Conservation (phyloP, 2,329 filamentous ascomycete genomes). For the Chrysosporium queenslandicum region DNA sequence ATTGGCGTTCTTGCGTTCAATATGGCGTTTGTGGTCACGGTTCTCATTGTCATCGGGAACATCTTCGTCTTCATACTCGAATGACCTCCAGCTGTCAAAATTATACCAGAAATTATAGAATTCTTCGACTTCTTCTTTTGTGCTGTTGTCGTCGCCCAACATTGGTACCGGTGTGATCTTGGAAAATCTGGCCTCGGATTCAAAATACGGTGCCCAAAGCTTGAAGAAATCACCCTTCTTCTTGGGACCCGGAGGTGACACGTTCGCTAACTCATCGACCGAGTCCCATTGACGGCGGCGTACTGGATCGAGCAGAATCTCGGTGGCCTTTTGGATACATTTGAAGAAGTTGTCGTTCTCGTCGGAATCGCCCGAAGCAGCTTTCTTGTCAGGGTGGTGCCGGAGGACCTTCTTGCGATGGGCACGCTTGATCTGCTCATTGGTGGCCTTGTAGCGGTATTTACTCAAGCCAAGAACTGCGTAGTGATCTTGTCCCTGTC, state of each 20-base stretch:
- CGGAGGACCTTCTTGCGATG: conserved; percentile 99
- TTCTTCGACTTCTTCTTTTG: conserved; percentile 77
- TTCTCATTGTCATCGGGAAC: conserved; percentile 98
- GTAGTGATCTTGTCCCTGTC: conserved; percentile 88
- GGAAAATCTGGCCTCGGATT: conserved; percentile 85
- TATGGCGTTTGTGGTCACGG: conserved; percentile 96
- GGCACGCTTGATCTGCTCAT: conserved; percentile 97
- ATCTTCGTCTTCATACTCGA: conserved; percentile 98
- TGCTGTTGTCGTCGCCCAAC: conserved; percentile 73
- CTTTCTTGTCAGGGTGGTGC: conserved; percentile 98
- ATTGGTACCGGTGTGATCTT: conserved; percentile 78
- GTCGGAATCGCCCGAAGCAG: conserved; percentile 72
- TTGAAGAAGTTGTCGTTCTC: conserved; percentile 98
- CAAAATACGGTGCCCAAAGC: conserved; percentile 83
- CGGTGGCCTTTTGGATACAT: conserved; percentile 97
- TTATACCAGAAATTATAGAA: conserved; percentile 99
- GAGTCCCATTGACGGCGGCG: conserved; percentile 94
- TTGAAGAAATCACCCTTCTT: conserved; percentile 90
- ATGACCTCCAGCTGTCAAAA: conserved; percentile 95
- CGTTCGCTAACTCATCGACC: conserved; percentile 85
- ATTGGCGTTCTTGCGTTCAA: conserved; percentile 97
- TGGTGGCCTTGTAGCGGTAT: conserved; percentile 84
- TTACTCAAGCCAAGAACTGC: conserved; percentile 87
- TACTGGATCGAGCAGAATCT: conserved; percentile 81
- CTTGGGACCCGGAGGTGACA: conserved; percentile 79